Base-by-base conservation (phyloP, 2,329 filamentous ascomycete species). In the Chaetomiaceae sp. region DNA sequence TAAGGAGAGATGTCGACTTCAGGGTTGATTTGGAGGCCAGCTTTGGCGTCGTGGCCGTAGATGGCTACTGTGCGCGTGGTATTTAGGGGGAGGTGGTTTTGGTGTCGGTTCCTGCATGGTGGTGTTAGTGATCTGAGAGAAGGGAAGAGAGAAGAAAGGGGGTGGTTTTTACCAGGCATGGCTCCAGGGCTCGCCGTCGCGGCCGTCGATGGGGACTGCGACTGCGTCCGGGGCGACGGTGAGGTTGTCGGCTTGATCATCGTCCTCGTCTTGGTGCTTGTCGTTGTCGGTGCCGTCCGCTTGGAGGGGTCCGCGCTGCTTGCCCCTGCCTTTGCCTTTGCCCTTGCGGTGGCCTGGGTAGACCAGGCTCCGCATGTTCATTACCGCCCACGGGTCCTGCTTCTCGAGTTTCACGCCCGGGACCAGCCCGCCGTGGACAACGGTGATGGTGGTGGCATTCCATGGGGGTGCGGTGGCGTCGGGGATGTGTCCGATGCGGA, bases 301-400 rank as follows among this genome's bases (percentile, higher is more conserved):
- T 38, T 33, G 51, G 14, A 6, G 39, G 35, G 4, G 48, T 41
- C 48, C 12, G 46, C 44, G 31, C 58, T 58, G 19, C 17, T 42
- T 44, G 10, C 13, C 30, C 20, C 19, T 40, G 17, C 13, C 23
- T 14, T 48, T 51, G 30, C 23, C 33, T n/a, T 49, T 43, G 20
- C 34, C 9, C 16, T 45, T 45, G 13, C 31, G 43, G 12, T 19
- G 42, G 8, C 57, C 51, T 16, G 83, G 70, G 57, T 74, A 76
- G 58, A 87, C 76, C 48, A 96, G 79, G 6, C 83, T 87, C 50
- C 90, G 83, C 88, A 99, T 95, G 64, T 89, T 93, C 90, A 96
- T 96, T 35, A 87, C 86, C 45, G 86, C 84, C 66, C 81, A 83
- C 0, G 90, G 86, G 66, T 96, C 77, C 60, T 85, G 92, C 45